Evolutionary conservation across 305 asterid species (phyloP), one percentile per base, ranked within the genome.

Genomic region (Andrographis paniculata): DNA sequence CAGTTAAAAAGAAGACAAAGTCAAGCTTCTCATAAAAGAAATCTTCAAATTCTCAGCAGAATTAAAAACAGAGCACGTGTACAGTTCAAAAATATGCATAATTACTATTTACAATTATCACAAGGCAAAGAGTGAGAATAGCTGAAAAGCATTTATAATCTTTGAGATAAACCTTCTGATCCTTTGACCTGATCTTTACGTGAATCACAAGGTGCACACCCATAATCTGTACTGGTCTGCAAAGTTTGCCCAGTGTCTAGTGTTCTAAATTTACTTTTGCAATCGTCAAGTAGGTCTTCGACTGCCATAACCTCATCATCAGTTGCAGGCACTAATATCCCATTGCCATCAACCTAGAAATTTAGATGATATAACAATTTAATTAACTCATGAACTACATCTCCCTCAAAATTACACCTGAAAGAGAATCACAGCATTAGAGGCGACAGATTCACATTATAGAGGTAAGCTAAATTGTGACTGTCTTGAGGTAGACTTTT

Each of bases 271-370:
- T 72, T 73, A 62, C 59, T 59, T 65, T 69, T 73, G 45, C 76
- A 87, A 62, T 71, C 87, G 50, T 67, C 87, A 48, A 80, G 76
- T 74, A 89, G 73, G 73, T 74, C 78, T 66, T 76, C 92, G 18
- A 82, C 96, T 38, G 64, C 83, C 70, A 78, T 76, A 62, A 88
- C 76, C 59, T 89, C 95, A 68, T 82, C 94, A 36, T 86, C 88
- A 23, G 98, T 89, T 46, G 95, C 98, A 16, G 98, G 95, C 31
- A 89, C 95, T 68, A 85, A 69, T 66, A 73, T 76, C 56, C 98
- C 98, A 67, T 71, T 58, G 42, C 82, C 94, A 55, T 82, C 93
- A 59, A 89, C 98, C 98, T 89, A 66, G 1, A n/a, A 60, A 52
- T 21, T 60, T 48, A 60, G 42, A 69, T 38, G 62, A 46, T 23